Evolutionary conservation across 1,284 basidiomycete genomes (phyloP).

Genomic region (Fomitopsis schrenkii): DNA sequence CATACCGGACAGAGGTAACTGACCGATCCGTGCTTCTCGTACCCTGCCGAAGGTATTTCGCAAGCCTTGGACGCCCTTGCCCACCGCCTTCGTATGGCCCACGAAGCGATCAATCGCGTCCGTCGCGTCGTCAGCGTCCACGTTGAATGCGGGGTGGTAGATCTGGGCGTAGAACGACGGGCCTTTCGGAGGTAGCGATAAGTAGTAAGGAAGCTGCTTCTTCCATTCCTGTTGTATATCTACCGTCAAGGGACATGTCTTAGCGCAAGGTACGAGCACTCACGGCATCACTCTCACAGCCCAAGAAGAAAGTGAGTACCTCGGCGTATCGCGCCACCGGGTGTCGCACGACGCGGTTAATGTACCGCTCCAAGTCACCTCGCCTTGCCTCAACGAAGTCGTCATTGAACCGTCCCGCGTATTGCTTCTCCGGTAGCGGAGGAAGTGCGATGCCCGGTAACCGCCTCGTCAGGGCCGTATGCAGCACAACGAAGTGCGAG

Average conservation of each 20-base stretch:
- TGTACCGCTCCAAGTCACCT: slow-evolving; percentile 77
- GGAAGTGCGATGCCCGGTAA: slow-evolving; percentile 77
- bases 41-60: slow-evolving; percentile 57
- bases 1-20: slow-evolving; percentile 18
- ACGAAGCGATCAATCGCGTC: slow-evolving; percentile 60
- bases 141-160: slow-evolving; percentile 81
- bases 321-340: slow-evolving; percentile 77
- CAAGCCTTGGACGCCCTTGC: slow-evolving; percentile 63
- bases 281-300: slow-evolving; percentile 69
- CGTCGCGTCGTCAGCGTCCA: slow-evolving; percentile 66
- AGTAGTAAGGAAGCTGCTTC: slow-evolving; percentile 54
- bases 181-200: slow-evolving; percentile 57
- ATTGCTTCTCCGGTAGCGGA: slow-evolving; percentile 80
- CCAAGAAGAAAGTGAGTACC: slow-evolving; percentile 77
- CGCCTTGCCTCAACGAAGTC: slow-evolving; percentile 81
- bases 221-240: slow-evolving; percentile 60
- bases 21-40: slow-evolving; percentile 65
- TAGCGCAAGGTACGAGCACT: slow-evolving; percentile 17
- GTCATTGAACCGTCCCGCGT: slow-evolving; percentile 72
- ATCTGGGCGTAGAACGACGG: slow-evolving; percentile 75
- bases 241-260: neutral
- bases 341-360: slow-evolving; percentile 69
- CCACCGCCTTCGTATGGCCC: slow-evolving; percentile 58
- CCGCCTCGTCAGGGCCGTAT: slow-evolving; percentile 60
- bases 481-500: slow-evolving; percentile 79